Percentiles rank a stretch among this genome's conserved stretches.
phyloP scores from a whole-genome alignment of 371 early-diverging fungal species.

The Saksenaea vasiformis region DNA sequence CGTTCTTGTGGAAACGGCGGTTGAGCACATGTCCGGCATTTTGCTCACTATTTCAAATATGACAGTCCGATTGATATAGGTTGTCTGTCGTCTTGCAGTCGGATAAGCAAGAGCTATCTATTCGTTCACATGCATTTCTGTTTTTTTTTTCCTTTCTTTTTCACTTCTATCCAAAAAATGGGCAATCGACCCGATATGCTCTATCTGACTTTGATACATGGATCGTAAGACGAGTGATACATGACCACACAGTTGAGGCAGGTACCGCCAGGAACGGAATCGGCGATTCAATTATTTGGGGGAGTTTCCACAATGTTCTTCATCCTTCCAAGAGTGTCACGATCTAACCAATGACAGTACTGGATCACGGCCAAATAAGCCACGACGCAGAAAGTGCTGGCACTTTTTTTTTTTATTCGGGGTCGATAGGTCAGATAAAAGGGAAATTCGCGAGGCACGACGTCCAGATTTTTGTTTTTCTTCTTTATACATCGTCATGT shows the following conservation, averaged over 20 bases:
- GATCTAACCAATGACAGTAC: not conserved
- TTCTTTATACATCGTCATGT: conserved; percentile 11
- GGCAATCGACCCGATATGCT: too few relatives aligned
- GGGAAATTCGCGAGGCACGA: not conserved
- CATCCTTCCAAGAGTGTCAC: conserved; percentile 15
- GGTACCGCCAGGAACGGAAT: not conserved
- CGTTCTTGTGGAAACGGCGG: too few relatives aligned
- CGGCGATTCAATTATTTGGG: not conserved
- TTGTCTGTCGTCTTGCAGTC: too few relatives aligned
- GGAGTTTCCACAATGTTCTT: conserved; percentile 17
- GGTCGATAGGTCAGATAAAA: not conserved
- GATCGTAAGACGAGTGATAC: not conserved
- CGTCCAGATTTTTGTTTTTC: conserved; percentile 5
- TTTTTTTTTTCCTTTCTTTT: too few relatives aligned
- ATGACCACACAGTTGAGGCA: too few relatives aligned
- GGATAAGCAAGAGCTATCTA: too few relatives aligned
- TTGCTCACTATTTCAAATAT: too few relatives aligned
- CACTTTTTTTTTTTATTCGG: conserved; percentile 4
- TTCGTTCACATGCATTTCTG: too few relatives aligned
- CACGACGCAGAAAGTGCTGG: not conserved
- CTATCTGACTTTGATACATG: too few relatives aligned
- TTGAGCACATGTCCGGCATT: too few relatives aligned
- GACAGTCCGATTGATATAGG: too few relatives aligned
- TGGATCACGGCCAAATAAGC: not conserved
- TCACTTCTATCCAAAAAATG: too few relatives aligned